Evolutionary conservation across 306 rosid genomes (phyloP).

Genomic region (Rosa multiflora): DNA sequence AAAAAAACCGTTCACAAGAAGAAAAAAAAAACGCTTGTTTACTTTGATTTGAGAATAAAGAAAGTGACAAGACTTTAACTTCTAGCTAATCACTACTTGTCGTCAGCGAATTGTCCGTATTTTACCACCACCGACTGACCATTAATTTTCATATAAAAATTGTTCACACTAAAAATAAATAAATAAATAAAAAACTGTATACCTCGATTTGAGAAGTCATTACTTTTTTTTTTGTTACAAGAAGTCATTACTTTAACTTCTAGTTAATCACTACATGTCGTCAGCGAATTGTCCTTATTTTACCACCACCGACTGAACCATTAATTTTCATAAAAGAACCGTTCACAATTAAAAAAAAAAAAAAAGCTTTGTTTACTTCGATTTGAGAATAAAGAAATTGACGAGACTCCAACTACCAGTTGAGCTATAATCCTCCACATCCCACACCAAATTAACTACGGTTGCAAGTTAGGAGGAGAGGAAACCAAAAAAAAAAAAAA

Average conservation of each 20-base stretch:
- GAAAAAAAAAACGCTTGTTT: background rate
- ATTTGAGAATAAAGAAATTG: background rate
- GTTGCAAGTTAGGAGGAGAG: background rate
- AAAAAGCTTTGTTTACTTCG: background rate
- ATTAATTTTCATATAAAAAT: background rate
- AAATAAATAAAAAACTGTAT: no score
- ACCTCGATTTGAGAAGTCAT: no score
- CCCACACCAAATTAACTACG: background rate
- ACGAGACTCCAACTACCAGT: background rate
- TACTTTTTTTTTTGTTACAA: no score
- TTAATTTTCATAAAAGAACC: background rate
- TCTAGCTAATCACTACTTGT: no score
- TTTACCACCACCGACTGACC: background rate
- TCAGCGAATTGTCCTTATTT: background rate
- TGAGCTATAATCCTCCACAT: background rate
- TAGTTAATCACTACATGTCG: background rate
- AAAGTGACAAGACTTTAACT: background rate
- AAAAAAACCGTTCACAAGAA: background rate
- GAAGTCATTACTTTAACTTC: background rate
- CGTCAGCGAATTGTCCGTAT: background rate
- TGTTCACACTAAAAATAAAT: no score
- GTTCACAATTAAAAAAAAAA: background rate
- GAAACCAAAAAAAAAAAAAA: background rate
- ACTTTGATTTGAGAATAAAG: background rate
- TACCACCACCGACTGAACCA: background rate